Conservation (phyloP, 345 rosid species). For the Citrus sp. region DNA sequence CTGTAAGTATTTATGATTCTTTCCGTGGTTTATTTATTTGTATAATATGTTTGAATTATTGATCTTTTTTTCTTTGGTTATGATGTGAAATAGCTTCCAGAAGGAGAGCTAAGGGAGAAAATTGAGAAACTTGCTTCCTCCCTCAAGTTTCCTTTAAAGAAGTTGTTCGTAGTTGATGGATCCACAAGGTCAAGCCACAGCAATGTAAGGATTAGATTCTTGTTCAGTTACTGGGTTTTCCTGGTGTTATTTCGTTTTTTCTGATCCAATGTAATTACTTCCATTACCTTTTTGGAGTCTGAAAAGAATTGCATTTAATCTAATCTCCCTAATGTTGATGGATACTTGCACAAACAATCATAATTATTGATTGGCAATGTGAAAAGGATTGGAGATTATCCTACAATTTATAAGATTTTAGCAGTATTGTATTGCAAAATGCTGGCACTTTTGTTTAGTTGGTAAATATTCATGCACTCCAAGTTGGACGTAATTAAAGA, state of each 20-base stretch:
- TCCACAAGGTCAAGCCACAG: constrained; percentile 99
- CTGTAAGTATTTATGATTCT: constrained; percentile 55
- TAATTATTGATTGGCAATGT: neutral
- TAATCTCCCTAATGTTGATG: neutral
- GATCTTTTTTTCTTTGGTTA: constrained; percentile 11
- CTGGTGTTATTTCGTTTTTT: neutral
- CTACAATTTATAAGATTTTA: neutral
- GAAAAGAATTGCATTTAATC: neutral
- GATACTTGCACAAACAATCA: neutral
- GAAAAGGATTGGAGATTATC: neutral
- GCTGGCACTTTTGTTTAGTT: neutral
- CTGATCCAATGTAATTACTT: neutral
- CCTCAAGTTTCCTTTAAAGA: constrained; percentile 85
- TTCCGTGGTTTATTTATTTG: neutral
- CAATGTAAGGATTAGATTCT: constrained; percentile 66
- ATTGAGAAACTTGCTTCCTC: constrained; percentile 92
- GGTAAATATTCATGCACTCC: neutral
- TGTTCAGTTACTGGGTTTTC: neutral
- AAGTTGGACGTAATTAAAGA: neutral
- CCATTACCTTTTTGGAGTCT: neutral
- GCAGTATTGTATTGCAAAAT: neutral
- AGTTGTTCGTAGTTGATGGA: constrained; percentile 97
- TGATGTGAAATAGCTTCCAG: constrained; percentile 68
- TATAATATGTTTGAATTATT: constrained; percentile 2
- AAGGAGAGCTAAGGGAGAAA: constrained; percentile 75